These are phyloP conservation scores for Cystobasidium ongulense DNA, from an alignment of 768 basidiomycete genomes.

Conservation along the genomic window DNA sequence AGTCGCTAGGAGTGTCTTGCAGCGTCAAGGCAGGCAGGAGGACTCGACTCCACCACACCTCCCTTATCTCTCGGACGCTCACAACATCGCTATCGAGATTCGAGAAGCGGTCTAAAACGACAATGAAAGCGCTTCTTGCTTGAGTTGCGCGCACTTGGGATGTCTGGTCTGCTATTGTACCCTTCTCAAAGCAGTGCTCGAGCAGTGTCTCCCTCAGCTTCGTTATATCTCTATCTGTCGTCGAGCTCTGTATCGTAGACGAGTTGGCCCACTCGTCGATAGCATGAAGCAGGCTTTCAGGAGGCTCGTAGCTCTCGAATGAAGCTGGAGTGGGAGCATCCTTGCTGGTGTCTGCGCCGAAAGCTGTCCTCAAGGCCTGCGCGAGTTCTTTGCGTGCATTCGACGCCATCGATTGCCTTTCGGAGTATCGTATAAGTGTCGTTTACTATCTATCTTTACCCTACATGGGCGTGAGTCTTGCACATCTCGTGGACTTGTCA, in stretches of 20 bases:
- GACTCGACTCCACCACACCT: conserved; percentile 19
- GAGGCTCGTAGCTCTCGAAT: conserved; percentile 15
- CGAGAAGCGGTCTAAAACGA: conserved; percentile 18
- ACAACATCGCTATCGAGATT: conserved; percentile 6
- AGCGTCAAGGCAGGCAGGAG: conserved; percentile 8
- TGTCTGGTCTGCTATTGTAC: conserved; percentile 5
- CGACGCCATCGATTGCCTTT: conserved; percentile 6
- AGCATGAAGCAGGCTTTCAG: background rate
- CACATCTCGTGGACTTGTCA: too few relatives aligned
- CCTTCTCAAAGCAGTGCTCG: conserved; percentile 23
- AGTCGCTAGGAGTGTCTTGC: conserved; percentile 6
- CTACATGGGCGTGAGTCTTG: too few relatives aligned
- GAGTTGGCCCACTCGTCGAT: conserved; percentile 13
- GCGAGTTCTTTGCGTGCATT: conserved; percentile 19
- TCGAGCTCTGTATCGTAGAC: background rate
- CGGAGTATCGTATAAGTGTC: background rate
- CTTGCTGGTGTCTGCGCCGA: conserved; percentile 1
- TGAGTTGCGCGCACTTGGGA: background rate
- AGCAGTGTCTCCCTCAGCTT: conserved; percentile 13
- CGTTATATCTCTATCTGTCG: conserved; percentile 11
- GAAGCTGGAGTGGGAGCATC: background rate
- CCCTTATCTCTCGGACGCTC: background rate
- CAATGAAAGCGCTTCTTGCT: conserved; percentile 7
- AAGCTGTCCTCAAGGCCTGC: background rate
- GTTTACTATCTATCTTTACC: too few relatives aligned